These are phyloP conservation scores for Rhizopogon salebrosus DNA, from an alignment of 768 basidiomycete species.

Conservation along the genomic window DNA sequence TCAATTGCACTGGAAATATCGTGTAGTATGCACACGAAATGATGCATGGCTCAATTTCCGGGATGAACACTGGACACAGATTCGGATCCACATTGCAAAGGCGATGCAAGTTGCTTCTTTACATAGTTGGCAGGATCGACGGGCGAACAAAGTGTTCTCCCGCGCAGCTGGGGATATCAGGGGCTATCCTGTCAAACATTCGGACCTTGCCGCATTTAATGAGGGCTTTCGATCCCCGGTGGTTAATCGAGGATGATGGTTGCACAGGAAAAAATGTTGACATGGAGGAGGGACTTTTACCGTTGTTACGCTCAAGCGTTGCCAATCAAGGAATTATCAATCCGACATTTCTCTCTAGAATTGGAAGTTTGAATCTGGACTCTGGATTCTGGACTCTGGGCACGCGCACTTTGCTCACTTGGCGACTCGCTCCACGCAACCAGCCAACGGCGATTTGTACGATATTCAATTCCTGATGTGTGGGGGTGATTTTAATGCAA, in stretches of 20 bases:
- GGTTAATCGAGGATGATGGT: slow-evolving; percentile 2
- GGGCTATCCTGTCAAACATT: neutral
- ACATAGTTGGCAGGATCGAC: neutral
- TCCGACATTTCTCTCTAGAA: neutral
- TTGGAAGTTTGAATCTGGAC: neutral
- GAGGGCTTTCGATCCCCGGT: neutral
- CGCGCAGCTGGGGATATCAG: neutral
- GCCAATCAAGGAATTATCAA: neutral
- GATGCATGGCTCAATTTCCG: neutral
- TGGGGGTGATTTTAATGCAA: neutral
- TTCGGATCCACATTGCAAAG: neutral
- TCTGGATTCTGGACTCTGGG: no score
- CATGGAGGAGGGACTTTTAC: neutral
- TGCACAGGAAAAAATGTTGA: neutral
- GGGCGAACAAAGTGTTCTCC: neutral
- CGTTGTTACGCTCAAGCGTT: neutral
- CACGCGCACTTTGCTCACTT: neutral
- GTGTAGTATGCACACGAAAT: neutral
- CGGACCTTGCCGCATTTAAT: neutral
- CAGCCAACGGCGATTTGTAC: neutral
- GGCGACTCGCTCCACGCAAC: neutral
- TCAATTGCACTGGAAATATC: neutral
- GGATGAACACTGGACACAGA: neutral
- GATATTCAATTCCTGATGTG: neutral
- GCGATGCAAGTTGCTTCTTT: neutral